Conservation (phyloP, 2,329 filamentous ascomycete genomes). For the Emmonsiellopsis sp. region DNA sequence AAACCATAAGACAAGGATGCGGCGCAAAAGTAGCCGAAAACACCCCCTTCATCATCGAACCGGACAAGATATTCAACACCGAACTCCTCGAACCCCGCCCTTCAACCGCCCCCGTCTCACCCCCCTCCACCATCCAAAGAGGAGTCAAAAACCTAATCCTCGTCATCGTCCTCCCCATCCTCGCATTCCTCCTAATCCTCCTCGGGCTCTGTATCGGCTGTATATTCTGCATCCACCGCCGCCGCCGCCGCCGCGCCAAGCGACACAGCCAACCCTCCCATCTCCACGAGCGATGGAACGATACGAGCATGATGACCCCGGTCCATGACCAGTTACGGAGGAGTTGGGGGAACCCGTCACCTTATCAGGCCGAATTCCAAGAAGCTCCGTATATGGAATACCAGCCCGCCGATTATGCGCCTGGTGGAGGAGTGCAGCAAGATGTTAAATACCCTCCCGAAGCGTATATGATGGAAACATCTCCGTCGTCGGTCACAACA, state of each 20-base stretch:
- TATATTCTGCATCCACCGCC: constrained; percentile 34
- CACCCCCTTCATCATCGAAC: constrained; percentile 30
- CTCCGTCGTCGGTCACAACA: neutral
- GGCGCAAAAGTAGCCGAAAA: constrained; percentile 28
- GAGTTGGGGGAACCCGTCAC: constrained; percentile 15
- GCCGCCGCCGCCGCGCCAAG: constrained; percentile 31
- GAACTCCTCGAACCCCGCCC: constrained; percentile 27
- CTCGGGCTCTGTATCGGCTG: constrained; percentile 26
- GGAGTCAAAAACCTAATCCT: constrained; percentile 26
- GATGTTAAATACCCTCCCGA: constrained; percentile 13
- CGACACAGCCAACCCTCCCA: constrained; percentile 18
- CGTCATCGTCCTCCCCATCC: constrained; percentile 35
- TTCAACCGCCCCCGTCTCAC: constrained; percentile 15
- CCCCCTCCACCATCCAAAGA: constrained; percentile 6
- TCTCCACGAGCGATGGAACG: constrained; percentile 28
- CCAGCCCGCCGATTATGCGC: neutral
- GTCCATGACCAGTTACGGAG: constrained; percentile 13
- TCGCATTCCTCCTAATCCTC: constrained; percentile 33
- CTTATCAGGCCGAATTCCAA: constrained; percentile 1
- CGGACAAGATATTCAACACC: constrained; percentile 33
- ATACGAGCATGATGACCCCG: constrained; percentile 23
- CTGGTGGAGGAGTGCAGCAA: constrained; percentile 1
- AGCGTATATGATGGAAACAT: constrained; percentile 8
- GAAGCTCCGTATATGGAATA: neutral
- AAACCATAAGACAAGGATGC: constrained; percentile 38